Base-by-base conservation (phyloP, 202 grass and related monocot species). In the Schoenoplectus tabernaemontani region DNA sequence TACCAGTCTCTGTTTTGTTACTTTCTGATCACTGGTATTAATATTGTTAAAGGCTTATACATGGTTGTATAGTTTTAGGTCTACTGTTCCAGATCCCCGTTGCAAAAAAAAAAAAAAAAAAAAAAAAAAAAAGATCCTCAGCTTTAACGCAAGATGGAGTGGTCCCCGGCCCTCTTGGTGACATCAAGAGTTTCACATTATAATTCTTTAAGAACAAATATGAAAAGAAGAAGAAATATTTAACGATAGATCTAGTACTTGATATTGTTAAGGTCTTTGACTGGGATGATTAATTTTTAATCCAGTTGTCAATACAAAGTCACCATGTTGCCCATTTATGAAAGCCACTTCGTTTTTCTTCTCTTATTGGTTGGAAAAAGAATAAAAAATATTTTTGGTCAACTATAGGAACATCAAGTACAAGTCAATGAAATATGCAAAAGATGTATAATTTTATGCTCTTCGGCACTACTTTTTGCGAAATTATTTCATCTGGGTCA, bases 301-400 rank as follows among this genome's bases (percentile, higher is more conserved):
- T 80, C 78, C 59, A 80, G 78, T 80, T 80, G 78, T 80, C 59
- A 63, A 63, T 63, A 20, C 59, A 48, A 64, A 80, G 77, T 80
- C 60, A 50, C 76, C 76, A 78, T 78, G 76, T 78, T 78, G 76
- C 56, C 76, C 7, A 62, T 62, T 78, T 78, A 62, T 78, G 57
- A 78, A 80, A 80, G 59, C 23, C 24, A 80, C 78, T 48, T 80
- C 11, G 65, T 47, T 64, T 4, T 80, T 80, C 78, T 80, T 51
- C 78, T 50, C 24, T 64, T n/a, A 80, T 80, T 80, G 78, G 78
- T 80, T 80, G 58, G 59, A 62, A 32, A 80, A 48, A 19, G 16
- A 63, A 48, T 48, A 80, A n/a, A 28, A 28, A 80, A 62, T 36
- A 3, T 12, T 46, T 50, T 4, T 12, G 39, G 78, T 80, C 78